A percentile compares a stretch with the other conserved stretches of the same genome.
Evolutionary conservation across 1,284 basidiomycete species (phyloP).

Genomic region (Trichosporon inkin): DNA sequence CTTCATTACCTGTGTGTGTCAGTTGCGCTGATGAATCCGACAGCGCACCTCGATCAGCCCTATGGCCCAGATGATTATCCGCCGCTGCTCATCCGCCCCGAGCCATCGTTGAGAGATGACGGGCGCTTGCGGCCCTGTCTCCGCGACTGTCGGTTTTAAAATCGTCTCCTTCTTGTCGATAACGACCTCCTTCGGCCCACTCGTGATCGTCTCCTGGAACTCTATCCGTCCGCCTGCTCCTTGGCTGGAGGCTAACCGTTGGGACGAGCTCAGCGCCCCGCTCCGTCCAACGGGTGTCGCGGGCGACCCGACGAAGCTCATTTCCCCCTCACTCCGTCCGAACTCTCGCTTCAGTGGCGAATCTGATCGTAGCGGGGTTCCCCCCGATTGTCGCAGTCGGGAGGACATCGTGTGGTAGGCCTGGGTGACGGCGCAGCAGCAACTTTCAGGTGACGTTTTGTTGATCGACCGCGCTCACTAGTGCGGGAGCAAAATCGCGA

Average conservation of each 20-base stretch:
- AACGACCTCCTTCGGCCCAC: background rate
- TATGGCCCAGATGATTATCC: constrained; percentile 35
- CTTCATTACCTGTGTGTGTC: constrained; percentile 34
- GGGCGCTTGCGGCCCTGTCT: constrained; percentile 17
- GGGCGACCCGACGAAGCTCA: constrained; percentile 1
- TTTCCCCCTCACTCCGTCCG: background rate
- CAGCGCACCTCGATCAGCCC: constrained; percentile 41
- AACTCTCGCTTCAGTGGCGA: constrained; percentile 2
- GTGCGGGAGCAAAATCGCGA: constrained; percentile 2
- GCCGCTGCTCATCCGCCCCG: constrained; percentile 41
- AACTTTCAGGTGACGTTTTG: constrained; percentile 9
- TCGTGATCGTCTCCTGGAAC: background rate
- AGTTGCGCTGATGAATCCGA: background rate
- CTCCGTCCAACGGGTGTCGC: background rate
- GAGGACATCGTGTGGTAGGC: background rate
- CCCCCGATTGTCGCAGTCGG: constrained; percentile 7
- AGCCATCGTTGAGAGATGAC: constrained; percentile 44
- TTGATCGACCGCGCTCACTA: constrained; percentile 2
- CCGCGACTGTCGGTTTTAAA: background rate
- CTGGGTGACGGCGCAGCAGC: background rate
- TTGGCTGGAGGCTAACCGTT: background rate
- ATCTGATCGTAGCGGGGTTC: constrained; percentile 4
- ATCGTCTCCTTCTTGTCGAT: constrained; percentile 4
- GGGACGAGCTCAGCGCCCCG: background rate
- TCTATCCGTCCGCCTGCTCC: constrained; percentile 3